A percentile compares a stretch with the other conserved stretches of the same genome.
phyloP scores from a whole-genome alignment of 495 filamentous ascomycete genomes.

The Aspergillus wentii region DNA sequence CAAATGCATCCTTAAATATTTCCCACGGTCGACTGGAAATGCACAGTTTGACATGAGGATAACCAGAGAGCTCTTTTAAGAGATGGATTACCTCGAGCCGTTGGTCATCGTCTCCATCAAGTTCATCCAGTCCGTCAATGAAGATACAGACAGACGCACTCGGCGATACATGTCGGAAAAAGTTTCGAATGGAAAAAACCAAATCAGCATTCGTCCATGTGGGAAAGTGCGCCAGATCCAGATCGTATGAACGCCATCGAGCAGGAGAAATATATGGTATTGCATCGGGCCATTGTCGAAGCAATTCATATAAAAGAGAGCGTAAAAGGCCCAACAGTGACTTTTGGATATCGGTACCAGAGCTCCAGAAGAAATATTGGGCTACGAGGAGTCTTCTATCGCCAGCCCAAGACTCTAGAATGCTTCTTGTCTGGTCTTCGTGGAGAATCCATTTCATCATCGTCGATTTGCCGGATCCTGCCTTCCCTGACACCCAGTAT shows the following conservation, averaged over 20 bases:
- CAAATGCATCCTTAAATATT: no score
- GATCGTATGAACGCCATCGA: no score
- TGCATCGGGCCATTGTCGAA: no score
- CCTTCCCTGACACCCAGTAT: slow-evolving; percentile 39
- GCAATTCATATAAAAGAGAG: no score
- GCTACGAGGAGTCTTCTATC: slow-evolving; percentile 13
- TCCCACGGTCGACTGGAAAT: no score
- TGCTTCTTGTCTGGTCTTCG: slow-evolving; percentile 1
- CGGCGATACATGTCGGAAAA: no score
- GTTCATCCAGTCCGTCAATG: slow-evolving; percentile 46
- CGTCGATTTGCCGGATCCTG: slow-evolving; percentile 42
- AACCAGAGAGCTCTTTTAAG: slow-evolving; percentile 31
- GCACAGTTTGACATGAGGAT: no score
- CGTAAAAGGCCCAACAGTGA: no score
- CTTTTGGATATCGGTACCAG: slow-evolving; percentile 16
- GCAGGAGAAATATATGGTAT: slow-evolving; percentile 16
- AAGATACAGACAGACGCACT: no score
- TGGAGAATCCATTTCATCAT: slow-evolving; percentile 32
- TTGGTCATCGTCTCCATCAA: slow-evolving; percentile 13
- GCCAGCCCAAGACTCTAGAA: slow-evolving; percentile 9
- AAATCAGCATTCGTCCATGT: no score
- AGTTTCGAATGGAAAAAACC: no score
- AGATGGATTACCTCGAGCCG: slow-evolving; percentile 14
- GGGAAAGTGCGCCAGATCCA: no score
- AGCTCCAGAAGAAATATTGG: slow-evolving; percentile 25